Evolutionary conservation across 2,329 filamentous ascomycete genomes (phyloP).

Genomic region (Fusarium sp.): DNA sequence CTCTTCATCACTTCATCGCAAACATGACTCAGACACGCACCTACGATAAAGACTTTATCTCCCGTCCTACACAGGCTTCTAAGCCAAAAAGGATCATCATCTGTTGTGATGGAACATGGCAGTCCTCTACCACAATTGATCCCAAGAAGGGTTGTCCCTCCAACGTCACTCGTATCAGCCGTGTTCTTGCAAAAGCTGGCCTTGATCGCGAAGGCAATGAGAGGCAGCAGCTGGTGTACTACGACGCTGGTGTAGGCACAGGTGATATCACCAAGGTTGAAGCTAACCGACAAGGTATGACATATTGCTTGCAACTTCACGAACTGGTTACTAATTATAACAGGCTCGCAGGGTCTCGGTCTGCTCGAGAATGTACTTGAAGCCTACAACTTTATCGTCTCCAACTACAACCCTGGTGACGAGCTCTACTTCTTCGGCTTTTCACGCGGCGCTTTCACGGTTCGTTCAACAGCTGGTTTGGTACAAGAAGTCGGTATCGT

Average conservation of each 20-base stretch:
- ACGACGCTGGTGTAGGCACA: slow-evolving; percentile 39
- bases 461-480: slow-evolving; percentile 45
- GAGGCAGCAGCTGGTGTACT: slow-evolving; percentile 49
- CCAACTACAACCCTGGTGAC: slow-evolving; percentile 42
- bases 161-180: slow-evolving; percentile 48
- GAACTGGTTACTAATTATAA: not conserved
- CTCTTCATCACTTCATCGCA: not conserved
- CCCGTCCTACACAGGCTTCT: not conserved
- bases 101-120: slow-evolving; percentile 52
- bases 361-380: slow-evolving; percentile 45
- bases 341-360: slow-evolving; percentile 34
- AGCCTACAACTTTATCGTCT: slow-evolving; percentile 49
- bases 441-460: slow-evolving; percentile 50
- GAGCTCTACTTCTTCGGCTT: slow-evolving; percentile 50
- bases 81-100: slow-evolving; percentile 37
- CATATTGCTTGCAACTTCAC: accelerated
- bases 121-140: slow-evolving; percentile 25
- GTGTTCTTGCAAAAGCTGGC: slow-evolving; percentile 36
- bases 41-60: slow-evolving; percentile 13
- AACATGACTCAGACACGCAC: slow-evolving; percentile 12
- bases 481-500: slow-evolving; percentile 40
- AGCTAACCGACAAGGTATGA: slow-evolving; percentile 4
- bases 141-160: slow-evolving; percentile 36
- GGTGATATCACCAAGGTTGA: slow-evolving; percentile 4
- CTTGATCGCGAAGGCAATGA: slow-evolving; percentile 38